These are phyloP conservation scores for Bacidia gigantensis DNA, from an alignment of 495 filamentous ascomycete species.

Conservation along the genomic window DNA sequence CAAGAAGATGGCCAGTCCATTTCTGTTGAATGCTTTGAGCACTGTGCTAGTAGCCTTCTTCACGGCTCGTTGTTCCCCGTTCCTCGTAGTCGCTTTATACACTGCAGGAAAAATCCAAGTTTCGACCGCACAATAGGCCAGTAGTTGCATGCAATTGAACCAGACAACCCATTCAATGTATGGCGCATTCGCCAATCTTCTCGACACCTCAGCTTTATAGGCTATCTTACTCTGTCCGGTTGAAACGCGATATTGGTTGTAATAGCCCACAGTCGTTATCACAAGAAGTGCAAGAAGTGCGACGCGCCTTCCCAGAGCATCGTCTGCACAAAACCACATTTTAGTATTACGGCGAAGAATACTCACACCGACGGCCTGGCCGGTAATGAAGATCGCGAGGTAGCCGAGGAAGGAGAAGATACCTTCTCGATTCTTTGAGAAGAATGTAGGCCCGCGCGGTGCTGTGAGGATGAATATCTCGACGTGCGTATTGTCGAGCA, in stretches of 20 bases:
- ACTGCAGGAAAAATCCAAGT: constrained; percentile 59
- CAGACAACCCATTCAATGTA: constrained; percentile 85
- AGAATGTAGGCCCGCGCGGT: constrained; percentile 48
- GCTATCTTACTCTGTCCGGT: constrained; percentile 52
- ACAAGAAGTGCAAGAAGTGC: constrained; percentile 46
- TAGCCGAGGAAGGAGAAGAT: constrained; percentile 89
- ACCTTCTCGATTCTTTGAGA: constrained; percentile 87
- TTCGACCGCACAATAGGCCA: constrained; percentile 65
- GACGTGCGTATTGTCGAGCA: constrained; percentile 61
- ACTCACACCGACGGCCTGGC: constrained; percentile 66
- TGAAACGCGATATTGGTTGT: constrained; percentile 46
- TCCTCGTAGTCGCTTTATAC: constrained; percentile 37
- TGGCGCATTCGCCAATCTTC: constrained; percentile 82
- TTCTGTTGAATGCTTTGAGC: constrained; percentile 71
- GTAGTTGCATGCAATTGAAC: constrained; percentile 72
- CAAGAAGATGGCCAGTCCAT: constrained; percentile 77
- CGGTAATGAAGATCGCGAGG: constrained; percentile 85
- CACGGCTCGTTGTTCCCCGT: constrained; percentile 25
- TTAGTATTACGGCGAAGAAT: constrained; percentile 48
- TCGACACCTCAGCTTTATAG: constrained; percentile 60
- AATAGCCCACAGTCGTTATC: constrained; percentile 51
- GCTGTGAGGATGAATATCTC: constrained; percentile 78
- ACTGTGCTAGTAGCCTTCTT: constrained; percentile 63
- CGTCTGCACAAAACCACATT: constrained; percentile 17
- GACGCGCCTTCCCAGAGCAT: constrained; percentile 27